Conservation (phyloP, 106 monocot genomes). For the Cymbidium sinense region DNA sequence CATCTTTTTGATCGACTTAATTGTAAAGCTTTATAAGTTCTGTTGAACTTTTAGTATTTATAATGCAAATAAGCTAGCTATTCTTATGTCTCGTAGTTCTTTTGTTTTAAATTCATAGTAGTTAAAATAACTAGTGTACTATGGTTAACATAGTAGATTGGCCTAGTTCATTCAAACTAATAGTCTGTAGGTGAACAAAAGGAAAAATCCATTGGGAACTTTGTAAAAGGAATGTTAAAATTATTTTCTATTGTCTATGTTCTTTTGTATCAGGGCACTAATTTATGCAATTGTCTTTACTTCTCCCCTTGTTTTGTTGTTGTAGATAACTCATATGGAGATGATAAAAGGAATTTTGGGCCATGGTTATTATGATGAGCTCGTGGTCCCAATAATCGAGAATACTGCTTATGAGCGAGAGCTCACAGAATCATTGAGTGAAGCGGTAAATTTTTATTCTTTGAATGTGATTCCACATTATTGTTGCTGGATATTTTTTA, state of each 20-base stretch:
- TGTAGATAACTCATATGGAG: slow-evolving; percentile 98
- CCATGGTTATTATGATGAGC: slow-evolving; percentile 93
- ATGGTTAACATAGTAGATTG: neutral
- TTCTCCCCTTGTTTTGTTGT: slow-evolving; percentile 6
- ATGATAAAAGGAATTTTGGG: slow-evolving; percentile 99
- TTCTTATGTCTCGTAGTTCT: neutral
- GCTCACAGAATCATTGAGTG: slow-evolving; percentile 81
- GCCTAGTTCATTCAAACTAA: neutral
- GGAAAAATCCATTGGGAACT: neutral
- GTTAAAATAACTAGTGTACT: neutral
- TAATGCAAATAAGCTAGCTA: neutral
- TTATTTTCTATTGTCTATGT: neutral
- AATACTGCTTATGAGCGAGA: slow-evolving; percentile 86
- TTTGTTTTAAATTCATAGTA: neutral
- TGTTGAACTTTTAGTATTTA: neutral
- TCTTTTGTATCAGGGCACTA: neutral
- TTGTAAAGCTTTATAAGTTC: neutral
- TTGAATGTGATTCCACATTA: neutral
- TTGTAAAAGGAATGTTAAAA: neutral
- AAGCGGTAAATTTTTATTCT: slow-evolving; percentile 48
- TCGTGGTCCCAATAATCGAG: slow-evolving; percentile 95
- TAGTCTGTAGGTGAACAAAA: neutral
- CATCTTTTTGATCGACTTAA: neutral
- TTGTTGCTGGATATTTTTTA: neutral
- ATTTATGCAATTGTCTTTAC: neutral